Percentiles rank a stretch among this genome's conserved stretches.
Evolutionary conservation across 352 stramenopile genomes (phyloP).

Genomic region (Globisporangium emineosum): DNA sequence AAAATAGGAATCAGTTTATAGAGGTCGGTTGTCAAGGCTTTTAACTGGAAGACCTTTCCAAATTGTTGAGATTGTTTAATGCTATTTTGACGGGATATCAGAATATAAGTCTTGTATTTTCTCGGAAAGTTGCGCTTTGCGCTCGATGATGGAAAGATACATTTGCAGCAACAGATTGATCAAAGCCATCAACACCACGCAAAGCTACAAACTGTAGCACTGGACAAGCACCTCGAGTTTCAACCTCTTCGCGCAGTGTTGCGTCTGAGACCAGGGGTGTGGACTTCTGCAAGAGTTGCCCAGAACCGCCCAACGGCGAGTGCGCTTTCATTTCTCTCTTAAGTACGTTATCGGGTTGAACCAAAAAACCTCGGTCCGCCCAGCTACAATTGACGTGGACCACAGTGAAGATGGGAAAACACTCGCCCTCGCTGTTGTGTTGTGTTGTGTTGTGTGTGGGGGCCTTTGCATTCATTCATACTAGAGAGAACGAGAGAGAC

Average conservation of each 20-base stretch:
- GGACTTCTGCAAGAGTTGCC: too few species aligned
- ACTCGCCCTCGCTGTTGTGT: background rate
- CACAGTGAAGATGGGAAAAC: background rate
- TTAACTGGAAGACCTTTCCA: too few species aligned
- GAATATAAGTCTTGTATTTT: background rate
- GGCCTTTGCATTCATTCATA: background rate
- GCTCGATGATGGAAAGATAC: background rate
- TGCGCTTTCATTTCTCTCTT: background rate
- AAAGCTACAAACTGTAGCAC: too few species aligned
- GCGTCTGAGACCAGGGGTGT: too few species aligned
- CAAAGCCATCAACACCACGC: too few species aligned
- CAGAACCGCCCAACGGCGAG: background rate
- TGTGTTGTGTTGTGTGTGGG: conserved; percentile 6
- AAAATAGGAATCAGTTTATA: background rate
- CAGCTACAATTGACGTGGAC: background rate
- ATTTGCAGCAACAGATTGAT: too few species aligned
- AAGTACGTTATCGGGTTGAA: background rate
- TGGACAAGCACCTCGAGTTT: too few species aligned
- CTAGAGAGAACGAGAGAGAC: conserved; percentile 5
- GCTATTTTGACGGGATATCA: background rate
- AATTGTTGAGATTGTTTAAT: background rate
- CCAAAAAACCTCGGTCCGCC: background rate
- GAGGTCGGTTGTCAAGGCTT: too few species aligned
- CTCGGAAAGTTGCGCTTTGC: background rate
- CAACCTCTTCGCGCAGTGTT: too few species aligned